These are phyloP conservation scores for Salix arbutifolia DNA, from an alignment of 345 rosid genomes.

Conservation along the genomic window DNA sequence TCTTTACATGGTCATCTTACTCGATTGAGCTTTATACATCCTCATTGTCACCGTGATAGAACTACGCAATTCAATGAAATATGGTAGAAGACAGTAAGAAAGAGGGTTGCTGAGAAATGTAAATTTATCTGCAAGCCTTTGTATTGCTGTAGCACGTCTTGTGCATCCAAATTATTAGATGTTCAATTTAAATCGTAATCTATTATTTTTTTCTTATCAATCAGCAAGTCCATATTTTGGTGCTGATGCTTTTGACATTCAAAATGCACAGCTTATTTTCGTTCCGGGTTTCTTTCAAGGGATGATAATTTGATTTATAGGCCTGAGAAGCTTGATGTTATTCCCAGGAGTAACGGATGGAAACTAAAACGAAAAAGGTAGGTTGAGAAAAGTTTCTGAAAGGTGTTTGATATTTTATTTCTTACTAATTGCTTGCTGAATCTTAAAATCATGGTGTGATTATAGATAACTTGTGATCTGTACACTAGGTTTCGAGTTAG, in stretches of 20 bases:
- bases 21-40: not conserved
- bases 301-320: no score
- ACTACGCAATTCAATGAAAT: slow-evolving; percentile 15
- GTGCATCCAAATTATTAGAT: not conserved
- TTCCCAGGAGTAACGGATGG: no score
- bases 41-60: slow-evolving; percentile 3
- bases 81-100: slow-evolving; percentile 27
- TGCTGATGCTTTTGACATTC: not conserved
- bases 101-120: slow-evolving; percentile 20
- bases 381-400: no score
- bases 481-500: no score
- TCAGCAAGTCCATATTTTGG: not conserved
- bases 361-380: no score
- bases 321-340: no score
- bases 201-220: not conserved
- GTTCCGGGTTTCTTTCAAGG: no score
- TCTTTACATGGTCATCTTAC: not conserved
- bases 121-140: slow-evolving; percentile 20
- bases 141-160: not conserved
- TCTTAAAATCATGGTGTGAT: no score
- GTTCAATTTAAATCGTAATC: not conserved
- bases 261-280: no score
- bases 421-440: no score
- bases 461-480: no score
- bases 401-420: no score